A percentile compares a stretch with the other conserved stretches of the same genome.
Conservation (phyloP, 2,329 filamentous ascomycete species). For the Penicillium decumbens region DNA sequence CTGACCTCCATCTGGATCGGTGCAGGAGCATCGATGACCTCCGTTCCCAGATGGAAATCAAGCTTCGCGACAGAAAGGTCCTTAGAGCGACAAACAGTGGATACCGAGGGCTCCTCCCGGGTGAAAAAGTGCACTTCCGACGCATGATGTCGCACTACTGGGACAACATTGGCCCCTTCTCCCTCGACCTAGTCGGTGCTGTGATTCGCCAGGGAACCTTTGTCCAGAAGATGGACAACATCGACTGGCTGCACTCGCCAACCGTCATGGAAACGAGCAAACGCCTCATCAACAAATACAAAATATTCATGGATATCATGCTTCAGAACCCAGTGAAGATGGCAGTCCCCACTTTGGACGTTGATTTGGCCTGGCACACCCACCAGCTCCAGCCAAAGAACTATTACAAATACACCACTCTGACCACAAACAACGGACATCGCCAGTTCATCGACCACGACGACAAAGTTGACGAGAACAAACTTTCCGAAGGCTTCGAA, state of each 20-base stretch:
- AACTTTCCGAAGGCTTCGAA: constrained; percentile 62
- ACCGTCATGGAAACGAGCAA: constrained; percentile 58
- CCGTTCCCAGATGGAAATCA: constrained; percentile 25
- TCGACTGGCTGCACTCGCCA: constrained; percentile 75
- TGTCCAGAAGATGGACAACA: constrained; percentile 61
- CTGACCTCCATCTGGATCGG: constrained; percentile 47
- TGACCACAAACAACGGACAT: constrained; percentile 26
- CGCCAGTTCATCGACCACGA: constrained; percentile 70
- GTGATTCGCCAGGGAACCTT: constrained; percentile 43
- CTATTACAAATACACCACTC: constrained; percentile 47
- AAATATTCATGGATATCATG: constrained; percentile 44
- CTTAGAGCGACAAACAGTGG: constrained; percentile 29
- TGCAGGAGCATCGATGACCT: constrained; percentile 42
- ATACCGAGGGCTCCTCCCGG: constrained; percentile 12
- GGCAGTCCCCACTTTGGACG: constrained; percentile 33
- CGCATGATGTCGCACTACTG: constrained; percentile 44
- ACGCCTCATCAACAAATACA: constrained; percentile 52
- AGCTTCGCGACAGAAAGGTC: constrained; percentile 46
- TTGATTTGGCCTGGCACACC: constrained; percentile 37
- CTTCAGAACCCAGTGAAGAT: constrained; percentile 31
- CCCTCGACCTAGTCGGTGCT: constrained; percentile 38
- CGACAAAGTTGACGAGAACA: constrained; percentile 70
- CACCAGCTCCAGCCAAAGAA: constrained; percentile 26
- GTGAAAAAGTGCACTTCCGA: constrained; percentile 38
- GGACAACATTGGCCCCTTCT: constrained; percentile 38